Conservation (phyloP, 257 asterid genomes). For the Linaria vulgaris region DNA sequence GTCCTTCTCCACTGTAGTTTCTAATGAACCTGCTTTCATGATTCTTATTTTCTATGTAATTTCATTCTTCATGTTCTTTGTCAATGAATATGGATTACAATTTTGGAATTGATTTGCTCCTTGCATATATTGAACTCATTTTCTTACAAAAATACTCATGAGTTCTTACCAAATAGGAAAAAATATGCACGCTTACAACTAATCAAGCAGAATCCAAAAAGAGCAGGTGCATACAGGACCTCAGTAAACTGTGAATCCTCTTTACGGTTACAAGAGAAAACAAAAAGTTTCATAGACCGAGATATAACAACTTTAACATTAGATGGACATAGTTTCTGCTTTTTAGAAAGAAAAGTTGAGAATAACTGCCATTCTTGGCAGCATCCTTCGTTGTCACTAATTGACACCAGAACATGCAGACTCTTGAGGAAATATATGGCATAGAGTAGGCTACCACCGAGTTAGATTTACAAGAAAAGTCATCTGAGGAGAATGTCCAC, state of each 20-base stretch:
- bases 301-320: not conserved
- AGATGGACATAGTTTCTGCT: not conserved
- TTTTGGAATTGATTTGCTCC: not conserved
- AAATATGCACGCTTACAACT: not conserved
- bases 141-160: not conserved
- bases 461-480: not conserved
- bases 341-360: not conserved
- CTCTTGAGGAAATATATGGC: not conserved
- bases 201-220: no score
- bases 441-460: not conserved
- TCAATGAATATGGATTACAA: not conserved
- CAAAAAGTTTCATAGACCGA: not conserved
- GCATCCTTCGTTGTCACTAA: not conserved
- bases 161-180: no score
- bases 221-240: not conserved
- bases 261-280: not conserved
- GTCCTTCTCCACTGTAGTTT: no score
- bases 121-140: not conserved
- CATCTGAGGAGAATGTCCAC: not conserved
- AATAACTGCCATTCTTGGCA: not conserved
- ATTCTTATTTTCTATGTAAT: no score
- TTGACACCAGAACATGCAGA: conserved; percentile 6
- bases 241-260: not conserved
- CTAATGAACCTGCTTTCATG: no score
- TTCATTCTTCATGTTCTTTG: not conserved